Evolutionary conservation across 805 yeast species (phyloP).

Genomic region (Candida stauntonica): DNA sequence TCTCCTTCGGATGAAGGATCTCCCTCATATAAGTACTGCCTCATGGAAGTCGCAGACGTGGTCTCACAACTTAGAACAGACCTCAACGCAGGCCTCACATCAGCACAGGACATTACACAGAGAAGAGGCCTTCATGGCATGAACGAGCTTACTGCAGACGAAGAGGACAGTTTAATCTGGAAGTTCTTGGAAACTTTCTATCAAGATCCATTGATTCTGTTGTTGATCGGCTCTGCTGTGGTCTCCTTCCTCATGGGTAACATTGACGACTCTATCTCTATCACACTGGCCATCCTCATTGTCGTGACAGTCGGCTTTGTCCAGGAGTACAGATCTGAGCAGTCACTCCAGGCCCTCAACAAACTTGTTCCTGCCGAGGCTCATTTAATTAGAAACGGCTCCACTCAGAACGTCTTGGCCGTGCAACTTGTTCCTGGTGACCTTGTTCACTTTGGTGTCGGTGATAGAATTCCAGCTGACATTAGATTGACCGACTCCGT

Average conservation of each 20-base stretch:
- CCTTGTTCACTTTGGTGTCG: conserved; percentile 80
- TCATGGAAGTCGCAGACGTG: conserved; percentile 62
- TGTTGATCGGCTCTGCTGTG: conserved; percentile 85
- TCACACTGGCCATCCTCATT: conserved; percentile 84
- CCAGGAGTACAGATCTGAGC: conserved; percentile 94
- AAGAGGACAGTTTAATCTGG: conserved; percentile 63
- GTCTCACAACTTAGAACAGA: conserved; percentile 60
- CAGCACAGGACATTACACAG: conserved; percentile 63
- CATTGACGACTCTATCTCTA: conserved; percentile 91
- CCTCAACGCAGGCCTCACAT: conserved; percentile 52
- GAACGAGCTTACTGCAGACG: conserved; percentile 75
- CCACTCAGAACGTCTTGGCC: conserved; percentile 78
- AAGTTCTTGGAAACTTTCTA: conserved; percentile 78
- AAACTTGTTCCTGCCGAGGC: conserved; percentile 96
- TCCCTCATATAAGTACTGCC: conserved; percentile 64
- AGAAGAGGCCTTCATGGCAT: conserved; percentile 74
- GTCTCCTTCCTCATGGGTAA: conserved; percentile 92
- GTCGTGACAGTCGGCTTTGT: conserved; percentile 97
- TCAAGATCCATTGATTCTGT: conserved; percentile 85
- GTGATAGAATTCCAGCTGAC: conserved; percentile 97
- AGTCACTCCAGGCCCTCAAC: conserved; percentile 88
- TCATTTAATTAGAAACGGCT: conserved; percentile 79
- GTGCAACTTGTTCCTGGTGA: conserved; percentile 94
- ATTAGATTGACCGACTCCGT: conserved; percentile 73
- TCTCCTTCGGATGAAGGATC: conserved; percentile 35